phyloP scores from a whole-genome alignment of 2,329 filamentous ascomycete species.

The Colletotrichum karsti region DNA sequence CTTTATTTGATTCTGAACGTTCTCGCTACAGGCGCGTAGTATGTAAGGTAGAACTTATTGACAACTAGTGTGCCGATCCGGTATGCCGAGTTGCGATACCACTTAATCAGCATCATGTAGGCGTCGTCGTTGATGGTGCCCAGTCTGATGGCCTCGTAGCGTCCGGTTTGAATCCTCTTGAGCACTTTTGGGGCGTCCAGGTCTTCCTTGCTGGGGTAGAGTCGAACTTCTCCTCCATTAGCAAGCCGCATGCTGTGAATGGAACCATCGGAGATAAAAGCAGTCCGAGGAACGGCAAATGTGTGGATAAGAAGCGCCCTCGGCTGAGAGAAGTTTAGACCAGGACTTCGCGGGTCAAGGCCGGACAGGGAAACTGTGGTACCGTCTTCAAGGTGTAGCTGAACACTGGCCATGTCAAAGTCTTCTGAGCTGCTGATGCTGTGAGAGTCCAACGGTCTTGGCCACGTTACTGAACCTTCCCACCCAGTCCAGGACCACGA shows the following conservation, averaged over 20 bases:
- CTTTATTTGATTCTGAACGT: constrained; percentile 6
- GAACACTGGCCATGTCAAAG: not conserved
- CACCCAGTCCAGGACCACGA: constrained; percentile 8
- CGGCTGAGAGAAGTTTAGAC: not conserved
- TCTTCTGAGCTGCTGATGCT: not conserved
- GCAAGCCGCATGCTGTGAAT: constrained; percentile 1
- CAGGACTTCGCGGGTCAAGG: not conserved
- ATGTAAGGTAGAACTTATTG: constrained; percentile 11
- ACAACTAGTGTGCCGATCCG: not conserved
- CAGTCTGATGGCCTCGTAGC: constrained; percentile 5
- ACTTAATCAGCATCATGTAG: constrained; percentile 12
- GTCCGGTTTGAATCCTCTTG: constrained; percentile 3
- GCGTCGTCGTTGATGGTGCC: constrained; percentile 1
- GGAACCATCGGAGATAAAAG: not conserved
- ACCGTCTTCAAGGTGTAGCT: not conserved
- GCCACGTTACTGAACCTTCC: constrained; percentile 6
- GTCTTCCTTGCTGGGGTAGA: constrained; percentile 6
- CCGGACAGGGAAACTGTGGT: not conserved
- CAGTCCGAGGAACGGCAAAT: not conserved
- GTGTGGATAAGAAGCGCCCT: not conserved
- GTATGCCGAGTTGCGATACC: not conserved
- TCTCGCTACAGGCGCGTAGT: not conserved
- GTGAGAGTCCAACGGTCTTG: not conserved
- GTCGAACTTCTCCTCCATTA: not conserved
- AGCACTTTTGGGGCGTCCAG: not conserved